Evolutionary conservation across 805 yeast species (phyloP).

Genomic region (Nakazawaea pomicola): DNA sequence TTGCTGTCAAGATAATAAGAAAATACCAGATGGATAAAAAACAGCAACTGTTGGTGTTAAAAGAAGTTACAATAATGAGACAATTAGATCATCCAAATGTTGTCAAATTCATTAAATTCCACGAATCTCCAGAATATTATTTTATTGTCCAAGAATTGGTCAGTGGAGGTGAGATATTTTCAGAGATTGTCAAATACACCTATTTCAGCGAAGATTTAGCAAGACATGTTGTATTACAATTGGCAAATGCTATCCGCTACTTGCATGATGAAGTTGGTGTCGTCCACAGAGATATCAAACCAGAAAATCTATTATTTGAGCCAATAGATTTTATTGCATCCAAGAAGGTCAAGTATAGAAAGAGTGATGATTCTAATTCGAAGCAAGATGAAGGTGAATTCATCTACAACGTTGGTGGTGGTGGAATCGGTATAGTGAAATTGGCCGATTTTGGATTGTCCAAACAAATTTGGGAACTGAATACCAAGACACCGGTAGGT

Average conservation of each 20-base stretch:
- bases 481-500: constrained; percentile 97
- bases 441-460: constrained; percentile 95
- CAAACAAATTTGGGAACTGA: constrained; percentile 81
- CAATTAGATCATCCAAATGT: constrained; percentile 58
- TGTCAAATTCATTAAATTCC: constrained; percentile 47
- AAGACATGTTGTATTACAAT: constrained; percentile 68
- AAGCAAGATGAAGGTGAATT: constrained; percentile 89
- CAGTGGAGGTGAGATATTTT: constrained; percentile 78
- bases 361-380: constrained; percentile 61
- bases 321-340: constrained; percentile 44
- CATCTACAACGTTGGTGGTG: constrained; percentile 79
- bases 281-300: constrained; percentile 80
- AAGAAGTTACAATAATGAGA: constrained; percentile 72
- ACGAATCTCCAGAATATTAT: constrained; percentile 48
- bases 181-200: constrained; percentile 71
- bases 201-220: constrained; percentile 71
- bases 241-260: constrained; percentile 64
- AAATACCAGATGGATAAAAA: constrained; percentile 49
- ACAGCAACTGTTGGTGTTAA: constrained; percentile 53
- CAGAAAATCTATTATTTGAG: constrained; percentile 67
- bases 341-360: constrained; percentile 34
- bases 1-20: constrained; percentile 75
- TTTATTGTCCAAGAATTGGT: constrained; percentile 64
- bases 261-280: constrained; percentile 66
- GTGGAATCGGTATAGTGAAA: constrained; percentile 84